Evolutionary conservation across 306 rosid species (phyloP).

Genomic region (Gynostemma pentaphyllum): DNA sequence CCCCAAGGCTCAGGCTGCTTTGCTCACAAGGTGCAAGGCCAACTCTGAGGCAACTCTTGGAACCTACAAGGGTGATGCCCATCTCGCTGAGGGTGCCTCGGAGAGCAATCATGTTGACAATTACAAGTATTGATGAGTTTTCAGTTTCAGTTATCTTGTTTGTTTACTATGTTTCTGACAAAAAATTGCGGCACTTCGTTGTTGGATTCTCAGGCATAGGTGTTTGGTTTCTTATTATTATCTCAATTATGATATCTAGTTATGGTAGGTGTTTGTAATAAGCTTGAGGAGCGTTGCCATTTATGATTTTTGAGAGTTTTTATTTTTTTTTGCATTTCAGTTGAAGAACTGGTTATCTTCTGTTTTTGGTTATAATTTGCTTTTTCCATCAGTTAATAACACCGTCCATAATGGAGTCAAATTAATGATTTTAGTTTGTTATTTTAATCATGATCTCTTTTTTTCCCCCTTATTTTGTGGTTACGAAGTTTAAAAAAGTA

Average conservation of each 20-base stretch:
- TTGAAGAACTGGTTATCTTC: background rate
- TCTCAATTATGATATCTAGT: background rate
- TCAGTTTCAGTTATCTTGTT: background rate
- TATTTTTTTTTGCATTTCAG: constrained; percentile 3
- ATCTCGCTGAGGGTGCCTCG: constrained; percentile 43
- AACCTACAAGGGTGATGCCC: constrained; percentile 58
- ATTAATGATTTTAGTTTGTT: no score
- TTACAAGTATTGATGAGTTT: constrained; percentile 29
- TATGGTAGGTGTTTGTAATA: constrained; percentile 1
- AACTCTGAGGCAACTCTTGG: constrained; percentile 71
- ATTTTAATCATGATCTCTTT: no score
- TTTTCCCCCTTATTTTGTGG: no score
- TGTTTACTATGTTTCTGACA: background rate
- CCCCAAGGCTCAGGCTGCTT: constrained; percentile 45
- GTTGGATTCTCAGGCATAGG: constrained; percentile 9
- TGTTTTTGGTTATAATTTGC: background rate
- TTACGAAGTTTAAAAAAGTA: no score
- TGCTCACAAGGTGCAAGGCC: constrained; percentile 50
- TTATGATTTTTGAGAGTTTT: background rate
- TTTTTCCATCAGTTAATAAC: background rate
- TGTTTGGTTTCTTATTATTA: background rate
- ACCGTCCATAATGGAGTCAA: background rate
- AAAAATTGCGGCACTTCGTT: constrained; percentile 7
- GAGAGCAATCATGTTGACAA: constrained; percentile 62
- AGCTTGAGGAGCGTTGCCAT: constrained; percentile 4